These are phyloP conservation scores for Agaricus subrufescens DNA, from an alignment of 768 basidiomycete genomes.

Conservation along the genomic window DNA sequence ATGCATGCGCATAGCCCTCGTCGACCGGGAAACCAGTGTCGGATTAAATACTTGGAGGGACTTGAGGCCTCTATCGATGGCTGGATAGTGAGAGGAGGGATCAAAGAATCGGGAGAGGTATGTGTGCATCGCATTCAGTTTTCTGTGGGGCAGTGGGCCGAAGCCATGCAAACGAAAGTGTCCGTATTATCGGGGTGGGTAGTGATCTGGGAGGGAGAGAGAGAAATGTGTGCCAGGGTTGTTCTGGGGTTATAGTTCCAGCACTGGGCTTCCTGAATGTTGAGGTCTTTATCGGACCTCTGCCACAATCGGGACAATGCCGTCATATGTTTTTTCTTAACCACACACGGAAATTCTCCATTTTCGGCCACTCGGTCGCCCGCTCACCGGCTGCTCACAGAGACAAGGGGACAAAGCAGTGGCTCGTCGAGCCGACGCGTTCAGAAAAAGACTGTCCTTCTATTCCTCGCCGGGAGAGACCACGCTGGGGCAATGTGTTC, in stretches of 20 bases:
- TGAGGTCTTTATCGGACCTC: no score
- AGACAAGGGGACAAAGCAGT: no score
- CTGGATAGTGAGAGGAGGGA: background rate
- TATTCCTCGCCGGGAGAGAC: background rate
- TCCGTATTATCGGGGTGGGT: background rate
- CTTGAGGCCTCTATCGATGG: background rate
- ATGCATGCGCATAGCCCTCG: conserved; percentile 3
- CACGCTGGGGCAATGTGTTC: conserved; percentile 8
- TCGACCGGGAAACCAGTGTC: background rate
- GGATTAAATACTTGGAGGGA: background rate
- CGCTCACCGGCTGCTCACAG: background rate
- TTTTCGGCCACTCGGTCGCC: background rate
- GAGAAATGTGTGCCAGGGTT: background rate
- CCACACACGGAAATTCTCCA: background rate
- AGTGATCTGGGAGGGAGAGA: background rate
- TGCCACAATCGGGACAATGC: background rate
- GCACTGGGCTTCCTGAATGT: background rate
- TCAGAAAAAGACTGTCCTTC: background rate
- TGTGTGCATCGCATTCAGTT: background rate
- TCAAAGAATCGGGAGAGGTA: background rate
- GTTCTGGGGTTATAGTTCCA: conserved; percentile 1
- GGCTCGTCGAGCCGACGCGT: no score
- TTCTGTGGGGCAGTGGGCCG: background rate
- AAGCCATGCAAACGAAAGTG: background rate
- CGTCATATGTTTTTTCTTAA: background rate